Evolutionary conservation across 2,329 filamentous ascomycete species (phyloP).

Genomic region (Myriosclerotinia scirpicola): DNA sequence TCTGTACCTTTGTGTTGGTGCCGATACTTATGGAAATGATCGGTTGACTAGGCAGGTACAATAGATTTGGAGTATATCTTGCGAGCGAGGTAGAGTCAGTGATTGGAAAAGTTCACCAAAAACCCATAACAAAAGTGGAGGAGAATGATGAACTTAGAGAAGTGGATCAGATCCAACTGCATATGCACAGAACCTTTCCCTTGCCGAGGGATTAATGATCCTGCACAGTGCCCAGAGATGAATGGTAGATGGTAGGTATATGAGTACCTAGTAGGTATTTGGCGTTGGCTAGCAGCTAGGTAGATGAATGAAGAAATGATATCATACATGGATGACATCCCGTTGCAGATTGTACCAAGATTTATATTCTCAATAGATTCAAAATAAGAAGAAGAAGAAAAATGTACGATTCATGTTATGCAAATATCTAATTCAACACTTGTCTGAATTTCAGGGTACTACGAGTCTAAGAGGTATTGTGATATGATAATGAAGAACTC

Average conservation of each 20-base stretch:
- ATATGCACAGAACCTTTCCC: background rate
- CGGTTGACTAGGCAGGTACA: background rate
- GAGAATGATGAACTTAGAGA: background rate
- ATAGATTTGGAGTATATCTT: background rate
- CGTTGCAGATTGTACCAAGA: background rate
- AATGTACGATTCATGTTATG: background rate
- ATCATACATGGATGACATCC: constrained; percentile 13
- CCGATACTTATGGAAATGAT: background rate
- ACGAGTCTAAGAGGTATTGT: too few relatives aligned
- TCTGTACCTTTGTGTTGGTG: background rate
- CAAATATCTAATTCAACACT: background rate
- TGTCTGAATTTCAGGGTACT: too few relatives aligned
- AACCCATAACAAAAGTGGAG: background rate
- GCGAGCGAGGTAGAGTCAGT: constrained; percentile 1
- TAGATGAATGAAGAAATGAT: constrained; percentile 7
- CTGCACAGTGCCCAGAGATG: background rate
- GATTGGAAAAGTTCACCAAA: background rate
- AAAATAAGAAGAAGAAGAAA: background rate
- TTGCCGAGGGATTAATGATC: background rate
- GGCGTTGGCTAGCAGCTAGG: background rate
- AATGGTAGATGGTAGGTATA: background rate
- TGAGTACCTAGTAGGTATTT: too few relatives aligned
- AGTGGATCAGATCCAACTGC: background rate
- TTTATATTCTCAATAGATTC: background rate
- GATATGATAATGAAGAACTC: background rate